These are phyloP conservation scores for Trichaptum fuscoviolaceum DNA, from an alignment of 768 basidiomycete species.

Conservation along the genomic window DNA sequence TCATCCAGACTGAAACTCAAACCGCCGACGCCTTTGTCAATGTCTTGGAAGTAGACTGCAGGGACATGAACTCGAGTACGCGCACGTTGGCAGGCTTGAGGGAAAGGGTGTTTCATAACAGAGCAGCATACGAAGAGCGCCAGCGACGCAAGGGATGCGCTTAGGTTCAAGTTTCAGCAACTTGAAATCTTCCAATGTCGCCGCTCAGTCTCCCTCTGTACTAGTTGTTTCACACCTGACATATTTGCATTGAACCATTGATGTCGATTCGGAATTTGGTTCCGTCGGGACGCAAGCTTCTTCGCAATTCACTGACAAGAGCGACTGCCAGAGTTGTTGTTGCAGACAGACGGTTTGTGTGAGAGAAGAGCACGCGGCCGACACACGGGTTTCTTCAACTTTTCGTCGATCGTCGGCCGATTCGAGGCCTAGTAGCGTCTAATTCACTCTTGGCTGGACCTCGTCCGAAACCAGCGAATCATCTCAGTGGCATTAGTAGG, in stretches of 20 bases:
- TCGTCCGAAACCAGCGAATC: neutral
- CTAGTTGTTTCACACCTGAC: neutral
- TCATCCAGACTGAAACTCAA: neutral
- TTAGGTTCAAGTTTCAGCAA: neutral
- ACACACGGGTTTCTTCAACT: neutral
- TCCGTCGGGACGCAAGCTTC: neutral
- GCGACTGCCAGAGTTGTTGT: neutral
- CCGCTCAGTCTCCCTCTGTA: neutral
- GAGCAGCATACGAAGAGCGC: conserved; percentile 7
- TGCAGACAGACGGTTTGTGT: neutral
- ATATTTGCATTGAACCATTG: neutral
- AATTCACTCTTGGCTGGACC: neutral
- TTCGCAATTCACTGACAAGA: neutral
- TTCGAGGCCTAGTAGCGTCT: neutral
- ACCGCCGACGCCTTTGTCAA: neutral
- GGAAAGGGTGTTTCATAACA: conserved; percentile 4
- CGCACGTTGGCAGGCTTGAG: conserved; percentile 1
- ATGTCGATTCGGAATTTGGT: neutral
- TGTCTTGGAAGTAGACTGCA: neutral
- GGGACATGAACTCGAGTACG: neutral
- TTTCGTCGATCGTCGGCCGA: neutral
- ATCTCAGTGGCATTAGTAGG: neutral
- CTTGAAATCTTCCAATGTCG: neutral
- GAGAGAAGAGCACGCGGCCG: neutral
- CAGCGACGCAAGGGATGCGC: conserved; percentile 8